Conservation (phyloP, 768 basidiomycete species). For the Trametopsis cervina region DNA sequence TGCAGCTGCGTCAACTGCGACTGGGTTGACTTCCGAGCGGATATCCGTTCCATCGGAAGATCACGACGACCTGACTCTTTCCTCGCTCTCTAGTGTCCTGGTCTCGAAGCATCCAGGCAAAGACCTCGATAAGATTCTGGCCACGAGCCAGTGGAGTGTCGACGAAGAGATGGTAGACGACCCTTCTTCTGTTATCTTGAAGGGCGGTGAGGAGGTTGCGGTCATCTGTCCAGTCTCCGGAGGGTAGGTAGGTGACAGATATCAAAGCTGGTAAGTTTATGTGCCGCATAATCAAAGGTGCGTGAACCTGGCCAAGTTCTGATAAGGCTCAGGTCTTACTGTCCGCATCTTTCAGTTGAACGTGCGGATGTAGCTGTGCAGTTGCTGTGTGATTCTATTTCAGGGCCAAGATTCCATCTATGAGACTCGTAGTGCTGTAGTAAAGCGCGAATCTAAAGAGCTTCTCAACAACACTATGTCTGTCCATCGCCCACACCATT, state of each 20-base stretch:
- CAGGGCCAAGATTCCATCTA: too few species aligned
- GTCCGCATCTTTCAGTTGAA: too few species aligned
- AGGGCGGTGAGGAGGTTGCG: constrained; percentile 71
- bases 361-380: too few species aligned
- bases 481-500: constrained; percentile 18
- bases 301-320: too few species aligned
- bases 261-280: neutral
- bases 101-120: constrained; percentile 47
- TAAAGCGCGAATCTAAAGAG: too few species aligned
- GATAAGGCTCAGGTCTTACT: too few species aligned
- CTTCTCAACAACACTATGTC: neutral
- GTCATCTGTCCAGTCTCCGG: constrained; percentile 82
- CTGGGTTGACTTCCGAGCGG: constrained; percentile 47
- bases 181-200: constrained; percentile 39
- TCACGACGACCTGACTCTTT: constrained; percentile 39
- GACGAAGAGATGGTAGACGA: constrained; percentile 74
- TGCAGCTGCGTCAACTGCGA: constrained; percentile 63
- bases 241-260: constrained; percentile 46
- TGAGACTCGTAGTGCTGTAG: too few species aligned
- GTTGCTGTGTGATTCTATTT: too few species aligned
- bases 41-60: constrained; percentile 37
- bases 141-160: constrained; percentile 70
- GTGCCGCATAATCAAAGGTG: neutral
- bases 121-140: constrained; percentile 45
- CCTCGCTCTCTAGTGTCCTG: constrained; percentile 43